These are phyloP conservation scores for Lunularia cruciata DNA, from an alignment of 225 moss, liverwort and hornwort species.

Conservation along the genomic window DNA sequence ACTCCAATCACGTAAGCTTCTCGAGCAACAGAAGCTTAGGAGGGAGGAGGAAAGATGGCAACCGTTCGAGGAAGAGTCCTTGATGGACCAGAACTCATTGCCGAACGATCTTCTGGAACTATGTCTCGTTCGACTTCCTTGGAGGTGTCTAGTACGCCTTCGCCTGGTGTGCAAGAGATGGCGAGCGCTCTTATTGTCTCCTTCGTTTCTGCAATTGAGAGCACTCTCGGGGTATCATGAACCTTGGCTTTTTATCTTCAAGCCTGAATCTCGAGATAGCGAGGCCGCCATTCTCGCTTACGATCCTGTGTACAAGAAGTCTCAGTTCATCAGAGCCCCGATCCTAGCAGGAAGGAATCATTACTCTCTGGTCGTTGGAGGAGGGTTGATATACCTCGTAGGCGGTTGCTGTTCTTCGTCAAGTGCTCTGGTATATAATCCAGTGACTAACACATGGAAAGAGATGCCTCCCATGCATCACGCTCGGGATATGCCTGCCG, in stretches of 20 bases:
- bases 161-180: slow-evolving; percentile 40
- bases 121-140: slow-evolving; percentile 33
- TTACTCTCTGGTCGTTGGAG: slow-evolving; percentile 37
- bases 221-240: slow-evolving; percentile 35
- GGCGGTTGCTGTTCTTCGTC: slow-evolving; percentile 35
- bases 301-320: slow-evolving; percentile 36
- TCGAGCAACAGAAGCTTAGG: slow-evolving; percentile 33
- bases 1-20: slow-evolving; percentile 32
- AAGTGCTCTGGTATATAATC: slow-evolving; percentile 37
- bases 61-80: slow-evolving; percentile 31
- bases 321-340: slow-evolving; percentile 37
- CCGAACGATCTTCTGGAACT: slow-evolving; percentile 40
- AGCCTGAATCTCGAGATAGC: slow-evolving; percentile 36
- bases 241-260: slow-evolving; percentile 40
- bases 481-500: slow-evolving; percentile 35
- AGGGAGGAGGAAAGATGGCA: slow-evolving; percentile 38
- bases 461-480: slow-evolving; percentile 43
- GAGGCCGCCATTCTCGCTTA: slow-evolving; percentile 39
- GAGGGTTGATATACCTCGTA: slow-evolving; percentile 33
- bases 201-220: slow-evolving; percentile 27
- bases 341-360: slow-evolving; percentile 33
- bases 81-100: slow-evolving; percentile 34
- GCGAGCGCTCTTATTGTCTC: slow-evolving; percentile 35
- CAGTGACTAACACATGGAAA: slow-evolving; percentile 36
- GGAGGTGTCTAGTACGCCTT: slow-evolving; percentile 33